phyloP scores from a whole-genome alignment of 805 yeast species.

The Candida endomychidarum region DNA sequence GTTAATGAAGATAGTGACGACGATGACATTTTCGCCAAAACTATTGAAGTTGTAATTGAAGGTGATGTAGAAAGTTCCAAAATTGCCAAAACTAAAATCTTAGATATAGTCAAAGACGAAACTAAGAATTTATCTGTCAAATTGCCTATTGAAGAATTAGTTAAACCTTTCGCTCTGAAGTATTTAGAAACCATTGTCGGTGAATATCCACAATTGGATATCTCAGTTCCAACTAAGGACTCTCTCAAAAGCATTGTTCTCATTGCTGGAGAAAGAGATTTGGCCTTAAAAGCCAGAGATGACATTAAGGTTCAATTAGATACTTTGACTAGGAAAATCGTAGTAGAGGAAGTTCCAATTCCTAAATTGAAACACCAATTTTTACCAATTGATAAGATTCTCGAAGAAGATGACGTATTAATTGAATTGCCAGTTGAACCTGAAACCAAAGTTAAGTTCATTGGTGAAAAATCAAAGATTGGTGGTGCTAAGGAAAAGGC shows the following conservation, averaged over 20 bases:
- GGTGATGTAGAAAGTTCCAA: conserved; percentile 86
- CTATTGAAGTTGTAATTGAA: conserved; percentile 62
- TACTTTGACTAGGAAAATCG: conserved; percentile 45
- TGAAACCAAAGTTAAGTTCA: conserved; percentile 54
- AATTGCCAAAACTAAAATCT: conserved; percentile 67
- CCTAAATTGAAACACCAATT: conserved; percentile 72
- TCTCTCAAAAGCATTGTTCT: conserved; percentile 40
- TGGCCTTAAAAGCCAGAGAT: conserved; percentile 55
- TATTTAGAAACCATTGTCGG: conserved; percentile 27
- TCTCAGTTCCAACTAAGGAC: conserved; percentile 37
- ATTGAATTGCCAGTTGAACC: conserved; percentile 52
- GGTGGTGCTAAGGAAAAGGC: conserved; percentile 63
- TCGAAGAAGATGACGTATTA: conserved; percentile 54
- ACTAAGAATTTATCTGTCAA: conserved; percentile 57
- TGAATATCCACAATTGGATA: conserved; percentile 27
- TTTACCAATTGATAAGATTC: conserved; percentile 55
- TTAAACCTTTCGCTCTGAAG: conserved; percentile 47
- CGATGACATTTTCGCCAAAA: conserved; percentile 59
- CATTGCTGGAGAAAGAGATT: conserved; percentile 71
- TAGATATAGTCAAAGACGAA: conserved; percentile 72
- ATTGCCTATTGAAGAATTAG: conserved; percentile 42
- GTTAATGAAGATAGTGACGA: conserved; percentile 26
- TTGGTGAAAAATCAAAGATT: conserved; percentile 60
- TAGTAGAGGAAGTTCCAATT: conserved; percentile 56
- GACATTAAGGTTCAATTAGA: conserved; percentile 47